Base-by-base conservation (phyloP, 106 monocot genomes). In the Agapanthus africanus region DNA sequence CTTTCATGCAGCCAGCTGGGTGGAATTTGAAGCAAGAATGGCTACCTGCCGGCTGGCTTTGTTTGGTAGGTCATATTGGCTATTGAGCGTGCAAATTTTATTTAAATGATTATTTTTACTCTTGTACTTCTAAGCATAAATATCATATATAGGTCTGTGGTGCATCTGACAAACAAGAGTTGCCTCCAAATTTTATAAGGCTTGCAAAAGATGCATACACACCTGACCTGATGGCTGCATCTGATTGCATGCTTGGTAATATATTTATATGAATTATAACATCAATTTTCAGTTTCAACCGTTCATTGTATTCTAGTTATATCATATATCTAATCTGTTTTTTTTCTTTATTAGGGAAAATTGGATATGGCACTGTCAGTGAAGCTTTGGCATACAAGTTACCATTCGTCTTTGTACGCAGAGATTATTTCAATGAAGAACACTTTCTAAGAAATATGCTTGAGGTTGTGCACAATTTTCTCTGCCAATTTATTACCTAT, bases 361-460 rank as follows among this genome's bases (percentile, higher is more conserved):
- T 97, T 79, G 97, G 97, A 8, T 97, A 97, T 76, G 92, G 97
- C 37, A 97, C 89, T 22, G 82, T 89, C 25, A 97, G 97, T 70
- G 97, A 97, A 76, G 97, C 92, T 73, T 75, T 97, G 67, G 92
- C 97, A 59, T 97, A 85, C 79, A 97, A 81, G 70, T 68, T 92
- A 66, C 97, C 97, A 54, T 97, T 97, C 78, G 84, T 97, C 25
- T 97, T 97, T 83, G 92, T 92, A 9, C 88, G 97, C 39, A 79
- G 97, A 81, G 97, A 97, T 80, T 97, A 97, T 83, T 97, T 97
- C 56, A 97, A 97, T 68, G 97, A 97, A 74, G 97, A 97, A 38
- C 97, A 91, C 76, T 97, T 97, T 78, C 73, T 97, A 44, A 84
- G 97, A 68, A 97, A 97, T 75, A 92, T 92, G 84, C 92, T 97